These are phyloP conservation scores for Aspergillus sp. DNA, from an alignment of 2,329 filamentous ascomycete species.

Conservation along the genomic window DNA sequence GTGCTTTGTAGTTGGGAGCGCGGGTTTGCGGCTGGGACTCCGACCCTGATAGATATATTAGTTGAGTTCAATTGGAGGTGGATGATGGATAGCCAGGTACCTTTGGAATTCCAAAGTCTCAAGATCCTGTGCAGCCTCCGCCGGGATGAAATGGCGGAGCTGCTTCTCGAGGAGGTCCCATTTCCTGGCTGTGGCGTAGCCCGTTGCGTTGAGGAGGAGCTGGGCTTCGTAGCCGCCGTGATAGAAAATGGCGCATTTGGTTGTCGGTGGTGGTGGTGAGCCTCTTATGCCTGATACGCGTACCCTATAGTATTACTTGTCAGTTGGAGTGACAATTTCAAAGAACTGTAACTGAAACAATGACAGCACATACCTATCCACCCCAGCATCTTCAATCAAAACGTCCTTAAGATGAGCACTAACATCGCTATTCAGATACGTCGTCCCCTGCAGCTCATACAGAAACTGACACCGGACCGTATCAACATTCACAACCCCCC, in stretches of 20 bases:
- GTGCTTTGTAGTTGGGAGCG: slow-evolving; percentile 31
- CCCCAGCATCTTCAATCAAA: slow-evolving; percentile 35
- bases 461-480: slow-evolving; percentile 50
- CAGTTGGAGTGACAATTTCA: background rate
- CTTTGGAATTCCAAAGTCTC: slow-evolving; percentile 55
- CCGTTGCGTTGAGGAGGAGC: slow-evolving; percentile 47
- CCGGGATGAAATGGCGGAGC: slow-evolving; percentile 44
- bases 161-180: slow-evolving; percentile 52
- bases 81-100: slow-evolving; percentile 13
- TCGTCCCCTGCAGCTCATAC: slow-evolving; percentile 51
- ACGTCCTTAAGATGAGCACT: slow-evolving; percentile 43
- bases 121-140: slow-evolving; percentile 41
- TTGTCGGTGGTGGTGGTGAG: slow-evolving; percentile 49
- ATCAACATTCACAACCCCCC: slow-evolving; percentile 43
- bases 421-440: slow-evolving; percentile 52
- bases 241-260: slow-evolving; percentile 55
- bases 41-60: no score
- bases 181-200: slow-evolving; percentile 51
- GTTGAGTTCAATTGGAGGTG: no score
- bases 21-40: background rate
- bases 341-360: background rate
- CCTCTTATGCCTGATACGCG: slow-evolving; percentile 45
- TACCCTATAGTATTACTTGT: slow-evolving; percentile 31
- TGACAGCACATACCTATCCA: slow-evolving; percentile 24
- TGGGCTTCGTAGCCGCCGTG: slow-evolving; percentile 51